Evolutionary conservation across 1,139 yeast species (phyloP).

Genomic region (Kurtzmaniella quercitrusa): DNA sequence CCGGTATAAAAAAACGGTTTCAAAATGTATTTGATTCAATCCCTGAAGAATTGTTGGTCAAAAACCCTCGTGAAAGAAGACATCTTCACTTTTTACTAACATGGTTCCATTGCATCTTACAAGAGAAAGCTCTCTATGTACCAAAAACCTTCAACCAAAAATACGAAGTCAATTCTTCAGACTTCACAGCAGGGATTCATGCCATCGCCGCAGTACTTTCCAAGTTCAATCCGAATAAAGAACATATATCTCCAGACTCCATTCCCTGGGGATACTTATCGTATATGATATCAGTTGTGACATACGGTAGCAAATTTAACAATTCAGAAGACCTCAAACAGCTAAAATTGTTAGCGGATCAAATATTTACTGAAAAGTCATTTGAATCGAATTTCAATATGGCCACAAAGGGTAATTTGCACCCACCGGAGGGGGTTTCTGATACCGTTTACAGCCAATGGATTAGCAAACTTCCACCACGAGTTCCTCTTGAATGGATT

Average conservation of each 20-base stretch:
- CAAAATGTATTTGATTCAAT: constrained; percentile 35
- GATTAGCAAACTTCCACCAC: constrained; percentile 54
- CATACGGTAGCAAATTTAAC: constrained; percentile 76
- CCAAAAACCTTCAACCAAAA: constrained; percentile 59
- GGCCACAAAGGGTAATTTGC: constrained; percentile 25
- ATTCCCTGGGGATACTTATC: constrained; percentile 59
- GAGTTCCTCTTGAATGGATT: constrained; percentile 61
- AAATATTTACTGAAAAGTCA: constrained; percentile 23
- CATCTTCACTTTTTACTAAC: constrained; percentile 52
- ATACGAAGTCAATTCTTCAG: constrained; percentile 76
- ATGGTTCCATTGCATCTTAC: constrained; percentile 68
- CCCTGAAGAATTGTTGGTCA: constrained; percentile 14
- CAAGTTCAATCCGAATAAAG: constrained; percentile 19
- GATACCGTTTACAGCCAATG: constrained; percentile 40
- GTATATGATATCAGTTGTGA: constrained; percentile 47
- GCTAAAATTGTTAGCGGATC: constrained; percentile 19
- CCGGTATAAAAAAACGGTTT: constrained; percentile 54
- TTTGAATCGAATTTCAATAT: constrained; percentile 27
- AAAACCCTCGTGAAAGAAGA: constrained; percentile 39
- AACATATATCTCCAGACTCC: constrained; percentile 41
- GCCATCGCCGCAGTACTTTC: constrained; percentile 41
- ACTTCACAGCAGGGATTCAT: constrained; percentile 49
- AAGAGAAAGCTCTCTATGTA: constrained; percentile 54
- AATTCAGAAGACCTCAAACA: constrained; percentile 37
- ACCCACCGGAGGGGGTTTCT: constrained; percentile 47